Conservation (phyloP, 345 rosid species). For the Ailanthus altissimus region DNA sequence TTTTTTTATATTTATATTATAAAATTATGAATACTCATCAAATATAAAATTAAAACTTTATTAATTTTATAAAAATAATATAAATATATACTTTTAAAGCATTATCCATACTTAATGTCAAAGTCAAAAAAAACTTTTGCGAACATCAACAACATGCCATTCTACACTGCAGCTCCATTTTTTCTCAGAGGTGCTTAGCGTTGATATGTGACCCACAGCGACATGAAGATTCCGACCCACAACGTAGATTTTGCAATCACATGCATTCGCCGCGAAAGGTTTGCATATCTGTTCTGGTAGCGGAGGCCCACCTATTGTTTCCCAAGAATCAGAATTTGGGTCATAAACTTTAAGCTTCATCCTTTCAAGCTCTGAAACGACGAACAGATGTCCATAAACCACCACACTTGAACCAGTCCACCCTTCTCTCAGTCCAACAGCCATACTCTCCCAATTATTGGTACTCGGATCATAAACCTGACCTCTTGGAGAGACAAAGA, state of each 20-base stretch:
- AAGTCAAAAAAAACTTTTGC: conserved; percentile 55
- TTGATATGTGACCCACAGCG: conserved; percentile 63
- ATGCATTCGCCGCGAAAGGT: conserved; percentile 75
- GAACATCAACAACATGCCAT: conserved; percentile 73
- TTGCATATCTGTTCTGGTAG: conserved; percentile 84
- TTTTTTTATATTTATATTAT: too few relatives aligned
- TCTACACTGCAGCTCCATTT: conserved; percentile 54
- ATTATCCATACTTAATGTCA: too few relatives aligned
- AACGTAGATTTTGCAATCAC: conserved; percentile 62
- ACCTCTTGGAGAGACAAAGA: conserved; percentile 78
- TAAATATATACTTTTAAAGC: too few relatives aligned
- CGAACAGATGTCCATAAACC: conserved; percentile 63
- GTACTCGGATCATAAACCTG: conserved; percentile 79
- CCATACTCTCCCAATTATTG: conserved; percentile 76
- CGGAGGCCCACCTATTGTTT: conserved; percentile 66
- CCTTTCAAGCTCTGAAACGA: conserved; percentile 80
- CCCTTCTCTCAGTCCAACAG: conserved; percentile 78
- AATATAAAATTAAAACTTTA: too few relatives aligned
- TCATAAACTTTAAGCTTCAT: conserved; percentile 93
- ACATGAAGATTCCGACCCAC: conserved; percentile 73
- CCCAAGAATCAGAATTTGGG: conserved; percentile 66
- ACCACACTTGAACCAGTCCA: conserved; percentile 95
- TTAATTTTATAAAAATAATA: too few relatives aligned
- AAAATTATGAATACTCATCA: too few relatives aligned
- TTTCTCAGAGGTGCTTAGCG: conserved; percentile 34